Base-by-base conservation (phyloP, 75 land plant species). In the Cunninghamia lanceolata region DNA sequence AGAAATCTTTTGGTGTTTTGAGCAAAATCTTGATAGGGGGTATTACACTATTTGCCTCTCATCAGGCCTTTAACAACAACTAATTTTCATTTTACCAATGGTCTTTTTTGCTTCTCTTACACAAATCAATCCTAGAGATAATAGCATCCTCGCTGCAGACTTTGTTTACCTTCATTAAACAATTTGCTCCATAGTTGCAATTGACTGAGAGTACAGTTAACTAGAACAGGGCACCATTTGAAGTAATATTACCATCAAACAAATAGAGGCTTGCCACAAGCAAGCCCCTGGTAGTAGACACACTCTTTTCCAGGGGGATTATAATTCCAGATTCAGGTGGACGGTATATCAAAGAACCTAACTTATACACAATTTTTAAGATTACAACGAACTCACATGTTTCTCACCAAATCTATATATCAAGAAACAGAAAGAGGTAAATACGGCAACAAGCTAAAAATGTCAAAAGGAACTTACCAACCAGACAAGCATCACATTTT, bases 401-500 rank as follows among this genome's bases (percentile, higher is more conserved):
- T 7, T 63, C 28, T 63, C 68, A 63, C 68, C 21, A 9, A 63
- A 4, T 63, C 8, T 63, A 63, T 63, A 28, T 28, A 63, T 63
- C 68, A 63, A 63, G 2, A 63, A 63, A 56, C 63, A 19, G 7
- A 63, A 25, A 63, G 8, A 63, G 3, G 15, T 53, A 53, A 14
- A 14, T 53, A 0, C 6, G 28, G n/a, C 36, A 34, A 21, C 28
- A 21, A 11, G 52, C 32, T 43, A n/a, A 11, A 17, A 38, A n/a
- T 80, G 14, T 28, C n/a, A 43, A 47, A 83, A 11, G 28, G 7
- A 9, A 45, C 79, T 74, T 87, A 96, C 98, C 97, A 63, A 92
- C 91, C 52, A 97, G 88, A 19, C 89, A 79, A 68, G 89, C 88
- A 39, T 96, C 89, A 86, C 99, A 97, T 86, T 95, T 93, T 75